Evolutionary conservation across 805 yeast species (phyloP).

Genomic region (Dipodascopsis uninucleata): DNA sequence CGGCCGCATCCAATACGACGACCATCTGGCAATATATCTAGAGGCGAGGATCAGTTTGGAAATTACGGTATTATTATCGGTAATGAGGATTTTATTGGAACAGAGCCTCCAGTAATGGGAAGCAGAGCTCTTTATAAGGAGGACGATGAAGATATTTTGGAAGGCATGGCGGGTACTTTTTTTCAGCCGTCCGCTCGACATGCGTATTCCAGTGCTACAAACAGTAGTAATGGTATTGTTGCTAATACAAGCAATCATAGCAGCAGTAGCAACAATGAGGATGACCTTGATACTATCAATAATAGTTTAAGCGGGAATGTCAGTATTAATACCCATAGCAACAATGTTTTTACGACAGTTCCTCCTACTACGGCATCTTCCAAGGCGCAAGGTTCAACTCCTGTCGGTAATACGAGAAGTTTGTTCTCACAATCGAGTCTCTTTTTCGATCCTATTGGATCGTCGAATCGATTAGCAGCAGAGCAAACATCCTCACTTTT

Average conservation of each 20-base stretch:
- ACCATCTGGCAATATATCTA: slow-evolving; percentile 15
- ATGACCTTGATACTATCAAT: neutral
- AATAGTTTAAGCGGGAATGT: too few relatives aligned
- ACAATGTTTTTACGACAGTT: too few relatives aligned
- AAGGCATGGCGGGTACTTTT: slow-evolving; percentile 11
- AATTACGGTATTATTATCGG: too few relatives aligned
- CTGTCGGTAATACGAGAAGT: slow-evolving; percentile 1
- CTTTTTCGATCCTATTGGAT: slow-evolving; percentile 15
- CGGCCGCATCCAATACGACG: slow-evolving; percentile 26
- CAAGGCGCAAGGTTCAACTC: neutral
- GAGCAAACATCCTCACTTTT: slow-evolving; percentile 5
- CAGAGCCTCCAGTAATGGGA: slow-evolving; percentile 19
- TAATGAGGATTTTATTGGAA: neutral
- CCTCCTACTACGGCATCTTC: neutral
- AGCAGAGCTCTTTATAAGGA: slow-evolving; percentile 15
- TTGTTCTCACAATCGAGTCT: slow-evolving; percentile 14
- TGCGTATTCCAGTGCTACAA: slow-evolving; percentile 1
- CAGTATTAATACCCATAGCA: too few relatives aligned
- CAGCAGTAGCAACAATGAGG: neutral
- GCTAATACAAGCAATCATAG: too few relatives aligned
- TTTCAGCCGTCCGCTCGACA: slow-evolving; percentile 18
- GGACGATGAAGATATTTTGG: slow-evolving; percentile 16
- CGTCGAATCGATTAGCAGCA: slow-evolving; percentile 1
- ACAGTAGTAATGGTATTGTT: too few relatives aligned
- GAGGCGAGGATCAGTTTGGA: slow-evolving; percentile 14